Conservation (phyloP, 176 grass and related monocot genomes). For the Thinopyrum elongatum region DNA sequence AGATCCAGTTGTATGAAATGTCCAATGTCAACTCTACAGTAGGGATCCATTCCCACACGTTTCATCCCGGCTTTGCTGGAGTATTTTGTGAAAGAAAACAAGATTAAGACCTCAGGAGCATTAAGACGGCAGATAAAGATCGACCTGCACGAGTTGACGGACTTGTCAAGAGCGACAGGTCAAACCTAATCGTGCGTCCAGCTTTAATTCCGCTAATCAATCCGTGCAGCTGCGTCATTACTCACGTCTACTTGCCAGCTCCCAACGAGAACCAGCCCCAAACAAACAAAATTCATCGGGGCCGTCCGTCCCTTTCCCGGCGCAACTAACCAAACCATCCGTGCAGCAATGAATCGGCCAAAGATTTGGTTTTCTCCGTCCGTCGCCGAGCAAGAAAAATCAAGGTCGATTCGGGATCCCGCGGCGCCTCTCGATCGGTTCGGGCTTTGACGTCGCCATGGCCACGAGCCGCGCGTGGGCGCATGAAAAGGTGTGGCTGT, state of each 20-base stretch:
- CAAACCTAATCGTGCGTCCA: slow-evolving; percentile 36
- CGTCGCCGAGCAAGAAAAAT: not conserved
- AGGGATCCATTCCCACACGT: not conserved
- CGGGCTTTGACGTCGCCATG: not conserved
- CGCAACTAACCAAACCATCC: not conserved
- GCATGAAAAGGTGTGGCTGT: not conserved
- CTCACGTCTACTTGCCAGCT: not conserved
- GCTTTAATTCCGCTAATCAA: not conserved
- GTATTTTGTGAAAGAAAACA: not conserved
- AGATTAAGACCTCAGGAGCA: not conserved
- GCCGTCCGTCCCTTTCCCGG: not conserved
- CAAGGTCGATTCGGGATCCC: too few relatives aligned
- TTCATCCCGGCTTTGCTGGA: slow-evolving; percentile 11
- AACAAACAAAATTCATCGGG: not conserved
- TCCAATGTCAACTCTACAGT: slow-evolving; percentile 26
- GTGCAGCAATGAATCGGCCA: not conserved
- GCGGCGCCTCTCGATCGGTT: too few relatives aligned
- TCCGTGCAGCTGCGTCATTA: not conserved
- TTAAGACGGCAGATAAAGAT: slow-evolving; percentile 22
- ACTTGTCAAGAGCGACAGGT: not conserved
- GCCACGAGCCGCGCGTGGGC: slow-evolving; percentile 38
- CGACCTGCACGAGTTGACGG: not conserved
- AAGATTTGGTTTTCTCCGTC: not conserved
- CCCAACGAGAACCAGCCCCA: not conserved
- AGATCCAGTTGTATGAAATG: not conserved